Base-by-base conservation (phyloP, 2,329 filamentous ascomycete genomes). In the Fusarium nanum region DNA sequence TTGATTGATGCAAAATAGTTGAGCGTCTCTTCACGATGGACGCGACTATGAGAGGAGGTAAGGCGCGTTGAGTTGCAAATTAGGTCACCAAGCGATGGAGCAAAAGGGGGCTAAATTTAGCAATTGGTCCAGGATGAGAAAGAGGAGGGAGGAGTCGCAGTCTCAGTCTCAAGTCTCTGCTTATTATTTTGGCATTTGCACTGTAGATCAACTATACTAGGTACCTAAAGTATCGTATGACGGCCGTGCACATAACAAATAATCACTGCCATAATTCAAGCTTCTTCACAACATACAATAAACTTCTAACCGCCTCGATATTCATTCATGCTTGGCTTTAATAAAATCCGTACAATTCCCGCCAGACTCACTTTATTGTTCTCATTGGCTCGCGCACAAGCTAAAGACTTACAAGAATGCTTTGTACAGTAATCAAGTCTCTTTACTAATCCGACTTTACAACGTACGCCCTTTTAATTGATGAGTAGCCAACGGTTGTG, bases 91-190 rank as follows among this genome's bases (percentile, higher is more conserved):
- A 59, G 52, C 57, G 60, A 68, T 60, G 68, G 58, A 68, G 59
- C 46, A 56, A 69, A 75, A 53, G 50, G 73, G 34, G 70, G 73
- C 71, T 75, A 75, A 75, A 73, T 75, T 75, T 75, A 75, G 73
- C 64, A 69, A 71, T 56, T 61, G 45, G 61, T 48, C 68, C 57
- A 65, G 67, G 68, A 58, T 56, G 47, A 61, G 28, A 27, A 23
- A 61, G 28, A 27, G n/a, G 49, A n/a, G 34, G 49, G 34, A 37
- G 34, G 34, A 37, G 34, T 37, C 34, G 34, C 34, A n/a, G 34
- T 37, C 34, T 10, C 30, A 14, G 28, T 30, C 28, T 30, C 28
- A 30, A 40, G 50, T 49, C 56, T 64, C 22, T 42, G 37, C 49
- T 60, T 49, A 65, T 45, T 56, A 37, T 50, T 48, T 14, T 53